phyloP scores from a whole-genome alignment of 2,329 filamentous ascomycete genomes.

The Uncinocarpus reesii region DNA sequence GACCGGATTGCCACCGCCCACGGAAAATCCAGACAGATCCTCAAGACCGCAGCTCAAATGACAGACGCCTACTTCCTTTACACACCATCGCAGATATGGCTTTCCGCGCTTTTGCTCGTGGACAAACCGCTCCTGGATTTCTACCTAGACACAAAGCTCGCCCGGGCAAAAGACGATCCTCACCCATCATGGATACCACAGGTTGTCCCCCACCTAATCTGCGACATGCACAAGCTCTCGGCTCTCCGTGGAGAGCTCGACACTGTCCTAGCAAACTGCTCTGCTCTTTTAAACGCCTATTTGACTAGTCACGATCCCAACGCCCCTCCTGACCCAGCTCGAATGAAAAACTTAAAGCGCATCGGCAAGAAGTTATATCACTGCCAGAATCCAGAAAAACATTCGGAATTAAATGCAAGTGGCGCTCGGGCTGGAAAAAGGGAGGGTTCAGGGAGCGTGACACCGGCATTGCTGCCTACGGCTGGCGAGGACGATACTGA shows the following conservation, averaged over 20 bases:
- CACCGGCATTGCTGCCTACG: slow-evolving; percentile 17
- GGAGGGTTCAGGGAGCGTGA: slow-evolving; percentile 23
- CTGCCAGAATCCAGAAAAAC: slow-evolving; percentile 41
- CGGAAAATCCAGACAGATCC: slow-evolving; percentile 57
- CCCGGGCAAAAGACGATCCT: slow-evolving; percentile 17
- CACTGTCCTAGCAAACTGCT: slow-evolving; percentile 31
- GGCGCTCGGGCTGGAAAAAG: slow-evolving; percentile 4
- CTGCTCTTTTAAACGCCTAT: slow-evolving; percentile 32
- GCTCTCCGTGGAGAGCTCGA: slow-evolving; percentile 32
- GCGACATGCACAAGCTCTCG: slow-evolving; percentile 19
- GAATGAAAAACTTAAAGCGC: slow-evolving; percentile 35
- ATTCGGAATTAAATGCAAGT: not conserved
- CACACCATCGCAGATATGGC: slow-evolving; percentile 86
- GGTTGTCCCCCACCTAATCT: not conserved
- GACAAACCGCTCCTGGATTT: slow-evolving; percentile 46
- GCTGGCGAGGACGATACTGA: slow-evolving; percentile 23
- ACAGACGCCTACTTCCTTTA: slow-evolving; percentile 97
- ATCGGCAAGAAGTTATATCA: slow-evolving; percentile 42
- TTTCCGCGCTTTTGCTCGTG: slow-evolving; percentile 66
- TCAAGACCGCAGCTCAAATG: slow-evolving; percentile 70
- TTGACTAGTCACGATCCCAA: slow-evolving; percentile 16
- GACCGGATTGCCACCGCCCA: slow-evolving; percentile 55
- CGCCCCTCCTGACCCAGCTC: slow-evolving; percentile 28
- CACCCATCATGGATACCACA: not conserved
- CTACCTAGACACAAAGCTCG: slow-evolving; percentile 39